phyloP scores from a whole-genome alignment of 257 asterid genomes.

The Salvia rosmarinus region DNA sequence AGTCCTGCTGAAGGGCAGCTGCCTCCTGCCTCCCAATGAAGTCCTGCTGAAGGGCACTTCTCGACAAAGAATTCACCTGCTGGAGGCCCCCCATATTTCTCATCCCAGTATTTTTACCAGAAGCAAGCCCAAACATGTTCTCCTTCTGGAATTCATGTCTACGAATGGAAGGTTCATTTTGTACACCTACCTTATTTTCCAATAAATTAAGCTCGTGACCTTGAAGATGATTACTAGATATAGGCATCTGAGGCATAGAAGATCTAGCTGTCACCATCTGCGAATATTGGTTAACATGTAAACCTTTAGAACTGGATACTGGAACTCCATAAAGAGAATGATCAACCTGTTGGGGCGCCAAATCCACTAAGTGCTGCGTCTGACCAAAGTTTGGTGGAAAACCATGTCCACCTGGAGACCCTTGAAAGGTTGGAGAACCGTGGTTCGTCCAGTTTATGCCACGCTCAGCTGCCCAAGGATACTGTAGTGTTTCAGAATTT shows the following conservation, averaged over 20 bases:
- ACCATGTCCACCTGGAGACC: constrained; percentile 55
- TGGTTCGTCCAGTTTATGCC: constrained; percentile 63
- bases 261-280: constrained; percentile 52
- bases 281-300: constrained; percentile 53
- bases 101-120: constrained; percentile 34
- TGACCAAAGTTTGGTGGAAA: constrained; percentile 57
- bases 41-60: constrained; percentile 46
- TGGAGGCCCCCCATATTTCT: constrained; percentile 47
- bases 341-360: constrained; percentile 67
- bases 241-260: constrained; percentile 51
- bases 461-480: constrained; percentile 56
- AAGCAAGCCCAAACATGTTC: constrained; percentile 41
- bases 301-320: constrained; percentile 68
- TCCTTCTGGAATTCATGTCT: constrained; percentile 58
- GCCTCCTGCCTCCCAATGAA: constrained; percentile 42
- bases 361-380: constrained; percentile 50
- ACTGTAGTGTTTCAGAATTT: constrained; percentile 48
- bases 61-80: constrained; percentile 47
- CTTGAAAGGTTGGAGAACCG: constrained; percentile 57
- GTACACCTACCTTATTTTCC: constrained; percentile 48
- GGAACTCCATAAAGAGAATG: constrained; percentile 93
- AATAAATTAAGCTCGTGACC: constrained; percentile 48
- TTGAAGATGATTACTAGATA: constrained; percentile 49
- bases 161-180: constrained; percentile 45
- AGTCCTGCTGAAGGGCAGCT: no score